Conservation (phyloP, 139 green algal species). For the Dunaliella primolecta region DNA sequence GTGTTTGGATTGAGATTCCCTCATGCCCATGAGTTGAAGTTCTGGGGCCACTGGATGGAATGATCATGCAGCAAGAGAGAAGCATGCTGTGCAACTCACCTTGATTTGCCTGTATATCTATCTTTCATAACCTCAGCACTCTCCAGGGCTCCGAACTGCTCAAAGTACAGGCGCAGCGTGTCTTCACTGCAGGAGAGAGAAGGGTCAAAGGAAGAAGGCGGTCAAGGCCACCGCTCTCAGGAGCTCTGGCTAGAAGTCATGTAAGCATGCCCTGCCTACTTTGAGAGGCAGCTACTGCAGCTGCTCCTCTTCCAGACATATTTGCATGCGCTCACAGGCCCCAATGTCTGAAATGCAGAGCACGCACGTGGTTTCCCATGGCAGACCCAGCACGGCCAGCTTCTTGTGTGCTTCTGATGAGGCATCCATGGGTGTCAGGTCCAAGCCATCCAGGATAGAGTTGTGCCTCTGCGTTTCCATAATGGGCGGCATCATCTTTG, state of each 20-base stretch:
- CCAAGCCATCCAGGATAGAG: conserved; percentile 1
- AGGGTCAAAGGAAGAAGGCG: not conserved
- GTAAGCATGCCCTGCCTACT: not conserved
- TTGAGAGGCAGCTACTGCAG: not conserved
- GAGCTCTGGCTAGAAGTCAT: not conserved
- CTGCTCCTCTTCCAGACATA: not conserved
- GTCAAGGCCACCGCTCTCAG: not conserved
- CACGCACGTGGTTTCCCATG: conserved; percentile 69
- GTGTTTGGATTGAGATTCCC: too few relatives aligned
- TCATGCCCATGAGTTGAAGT: too few relatives aligned
- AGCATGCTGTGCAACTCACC: too few relatives aligned
- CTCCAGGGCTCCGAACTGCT: conserved; percentile 66
- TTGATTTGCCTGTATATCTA: conserved; percentile 47
- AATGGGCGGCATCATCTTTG: not conserved
- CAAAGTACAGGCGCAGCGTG: conserved; percentile 72
- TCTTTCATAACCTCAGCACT: conserved; percentile 79
- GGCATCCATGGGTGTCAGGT: conserved; percentile 14
- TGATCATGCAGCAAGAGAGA: too few relatives aligned
- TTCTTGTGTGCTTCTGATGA: conserved; percentile 38
- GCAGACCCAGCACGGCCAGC: conserved; percentile 68
- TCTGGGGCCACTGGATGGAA: too few relatives aligned
- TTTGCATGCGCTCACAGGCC: not conserved
- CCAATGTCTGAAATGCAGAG: too few relatives aligned
- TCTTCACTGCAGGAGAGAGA: conserved; percentile 44
- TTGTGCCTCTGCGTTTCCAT: not conserved